These are phyloP conservation scores for Colletotrichum eleusines DNA, from an alignment of 2,329 filamentous ascomycete genomes.

Conservation along the genomic window DNA sequence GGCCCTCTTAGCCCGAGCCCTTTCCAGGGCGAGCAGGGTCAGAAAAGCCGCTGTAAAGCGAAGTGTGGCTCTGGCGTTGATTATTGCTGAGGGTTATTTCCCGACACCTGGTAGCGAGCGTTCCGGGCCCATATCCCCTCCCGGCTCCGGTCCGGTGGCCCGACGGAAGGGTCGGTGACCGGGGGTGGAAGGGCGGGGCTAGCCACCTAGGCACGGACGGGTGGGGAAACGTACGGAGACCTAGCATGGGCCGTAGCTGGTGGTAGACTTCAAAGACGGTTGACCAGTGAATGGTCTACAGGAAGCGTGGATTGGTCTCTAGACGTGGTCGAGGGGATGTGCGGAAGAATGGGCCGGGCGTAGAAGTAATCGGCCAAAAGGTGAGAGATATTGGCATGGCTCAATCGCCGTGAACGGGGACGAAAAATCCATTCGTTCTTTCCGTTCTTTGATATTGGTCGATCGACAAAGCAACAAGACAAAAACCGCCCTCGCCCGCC, in stretches of 20 bases:
- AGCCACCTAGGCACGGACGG: background rate
- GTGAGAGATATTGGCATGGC: background rate
- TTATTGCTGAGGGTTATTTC: background rate
- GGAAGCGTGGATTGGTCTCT: background rate
- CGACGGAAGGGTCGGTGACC: background rate
- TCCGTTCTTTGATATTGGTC: background rate
- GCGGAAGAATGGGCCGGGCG: background rate
- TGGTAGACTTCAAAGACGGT: background rate
- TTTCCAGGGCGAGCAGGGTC: too few relatives aligned
- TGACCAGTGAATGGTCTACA: too few relatives aligned
- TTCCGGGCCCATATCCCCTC: background rate
- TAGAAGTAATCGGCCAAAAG: too few relatives aligned
- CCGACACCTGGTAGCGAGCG: background rate
- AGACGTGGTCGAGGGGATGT: too few relatives aligned
- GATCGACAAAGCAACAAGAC: too few relatives aligned
- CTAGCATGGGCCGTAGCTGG: background rate
- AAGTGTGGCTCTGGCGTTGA: background rate
- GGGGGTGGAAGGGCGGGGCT: background rate
- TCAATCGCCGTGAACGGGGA: background rate
- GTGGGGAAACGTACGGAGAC: background rate
- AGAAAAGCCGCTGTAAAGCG: background rate
- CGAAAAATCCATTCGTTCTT: background rate
- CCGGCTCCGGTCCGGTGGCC: constrained; percentile 11
- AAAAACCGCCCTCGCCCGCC: background rate
- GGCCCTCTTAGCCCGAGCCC: background rate